Base-by-base conservation (phyloP, 2,329 filamentous ascomycete genomes). In the Chaetomiaceae sp. region DNA sequence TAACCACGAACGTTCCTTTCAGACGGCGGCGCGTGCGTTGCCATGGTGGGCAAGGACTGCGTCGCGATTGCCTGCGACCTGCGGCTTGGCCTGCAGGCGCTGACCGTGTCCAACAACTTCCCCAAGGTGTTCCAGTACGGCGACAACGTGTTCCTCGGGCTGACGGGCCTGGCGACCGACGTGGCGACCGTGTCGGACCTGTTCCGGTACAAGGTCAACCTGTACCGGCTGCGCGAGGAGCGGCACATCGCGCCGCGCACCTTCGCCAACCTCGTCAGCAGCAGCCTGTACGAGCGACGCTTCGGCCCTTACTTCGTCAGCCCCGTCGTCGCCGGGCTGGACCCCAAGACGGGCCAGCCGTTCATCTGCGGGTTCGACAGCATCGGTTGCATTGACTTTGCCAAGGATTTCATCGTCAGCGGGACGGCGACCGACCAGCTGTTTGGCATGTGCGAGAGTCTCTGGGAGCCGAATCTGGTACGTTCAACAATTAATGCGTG, bases 1-100 rank as follows among this genome's bases (percentile, higher is more conserved):
- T 42, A 47, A 49, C 38, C 39, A 30, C 32, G 24, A 18, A 10
- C 22, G 38, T 38, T 42, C 46, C 4, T 7, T 7, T 54, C 55
- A 83, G 79, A 84, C 68, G 91, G 91, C 73, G 91, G 91, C 68
- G 91, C 91, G 74, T 91, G 86, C 72, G 89, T 97, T 58, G 91
- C 91, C 70, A 97, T 97, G 93, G 90, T 95, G 56, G 93, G 93
- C 76, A 97, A 98, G 74, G 90, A 97, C 82, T 98, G 93, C 71
- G 93, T 98, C 52, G 93, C 93, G 71, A 97, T 98, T 66, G 93
- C 93, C 68, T 98, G 93, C 76, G 93, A 98, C 72, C 88, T 98
- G 57, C 91, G 93, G 55, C 88, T 98, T 58, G 93, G 93, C 62
- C 84, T 97, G 65, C 93, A 98, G 74, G 80, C 93, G 64, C 79